phyloP scores from a whole-genome alignment of 805 yeast species.

The Kodamaea kakaduensis region DNA sequence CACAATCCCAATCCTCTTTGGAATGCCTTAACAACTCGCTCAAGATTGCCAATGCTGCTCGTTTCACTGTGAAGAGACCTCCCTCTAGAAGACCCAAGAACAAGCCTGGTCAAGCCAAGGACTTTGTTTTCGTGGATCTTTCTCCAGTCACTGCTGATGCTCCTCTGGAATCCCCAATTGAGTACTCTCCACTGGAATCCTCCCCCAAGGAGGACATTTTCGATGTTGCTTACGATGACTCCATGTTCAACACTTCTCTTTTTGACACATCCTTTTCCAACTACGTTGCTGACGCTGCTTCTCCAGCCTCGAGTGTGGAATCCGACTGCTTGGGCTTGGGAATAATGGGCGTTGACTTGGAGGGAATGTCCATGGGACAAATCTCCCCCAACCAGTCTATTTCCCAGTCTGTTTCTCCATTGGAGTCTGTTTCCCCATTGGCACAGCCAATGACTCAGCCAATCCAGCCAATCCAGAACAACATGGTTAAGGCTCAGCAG shows the following conservation, averaged over 20 bases:
- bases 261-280: slow-evolving; percentile 8
- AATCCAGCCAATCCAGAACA: slow-evolving; percentile 1
- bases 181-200: slow-evolving; percentile 1
- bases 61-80: slow-evolving; percentile 33
- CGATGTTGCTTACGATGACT: slow-evolving; percentile 6
- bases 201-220: slow-evolving; percentile 7
- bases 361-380: no score
- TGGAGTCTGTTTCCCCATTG: no score
- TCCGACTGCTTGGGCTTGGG: slow-evolving; percentile 8
- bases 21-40: slow-evolving; percentile 43
- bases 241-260: slow-evolving; percentile 7
- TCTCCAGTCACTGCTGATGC: slow-evolving; percentile 20
- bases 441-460: slow-evolving; percentile 7
- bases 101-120: slow-evolving; percentile 43
- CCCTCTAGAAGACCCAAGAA: slow-evolving; percentile 43
- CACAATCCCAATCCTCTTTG: slow-evolving; percentile 20
- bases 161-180: slow-evolving; percentile 1
- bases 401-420: no score
- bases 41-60: slow-evolving; percentile 31
- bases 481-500: no score
- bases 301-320: slow-evolving; percentile 3
- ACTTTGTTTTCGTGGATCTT: slow-evolving; percentile 43
- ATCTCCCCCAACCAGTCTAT: no score
- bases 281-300: slow-evolving; percentile 7
- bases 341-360: slow-evolving; percentile 7